Base-by-base conservation (phyloP, 352 stramenopile species). In the Pythium oligandrum region DNA sequence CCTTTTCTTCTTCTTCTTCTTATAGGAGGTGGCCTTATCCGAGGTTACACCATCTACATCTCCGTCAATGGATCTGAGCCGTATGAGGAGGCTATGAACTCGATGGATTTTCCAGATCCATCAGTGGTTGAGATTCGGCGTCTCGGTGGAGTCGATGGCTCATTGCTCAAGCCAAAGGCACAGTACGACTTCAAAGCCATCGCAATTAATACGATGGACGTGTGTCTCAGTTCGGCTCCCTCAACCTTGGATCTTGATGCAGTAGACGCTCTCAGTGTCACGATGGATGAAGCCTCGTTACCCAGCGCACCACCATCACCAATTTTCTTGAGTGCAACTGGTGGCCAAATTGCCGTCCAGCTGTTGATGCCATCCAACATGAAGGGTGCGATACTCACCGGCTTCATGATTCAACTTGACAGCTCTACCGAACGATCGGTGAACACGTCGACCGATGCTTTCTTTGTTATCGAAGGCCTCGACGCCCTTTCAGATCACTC, bases 1-100 rank as follows among this genome's bases (percentile, higher is more conserved):
- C 3, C 2, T 6, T 11, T 12, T 44, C 34, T 17, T 6, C 10
- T 34, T 46, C 39, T 11, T 26, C 42, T 31, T 4, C 37, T 38
- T 54, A 33, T 52, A 84, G 77, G 77, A 51, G 77, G 75, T 9
- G 69, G 65, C 40, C 54, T 60, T 4, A 82, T 89, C 33, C 64
- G 52, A 44, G 70, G 73, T 12, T 89, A 80, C 38, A 54, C 82
- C 0, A 68, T 87, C n/a, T 89, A 72, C 48, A 71, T 86, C 52
- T 53, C 72, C 3, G 58, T 57, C 0, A 68, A 75, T 44, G 66
- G 60, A 26, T 62, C 48, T 32, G 55, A 35, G 26, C 39, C 37
- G 12, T 86, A 70, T 43, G 26, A 70, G 26, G 63, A 84, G 50
- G 60, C 80, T 7, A 51, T 51, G 5, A 70, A 55, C 11, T 79